Evolutionary conservation across 2,329 filamentous ascomycete genomes (phyloP), one percentile per base, ranked within the genome.

Genomic region (Fusarium longipes): DNA sequence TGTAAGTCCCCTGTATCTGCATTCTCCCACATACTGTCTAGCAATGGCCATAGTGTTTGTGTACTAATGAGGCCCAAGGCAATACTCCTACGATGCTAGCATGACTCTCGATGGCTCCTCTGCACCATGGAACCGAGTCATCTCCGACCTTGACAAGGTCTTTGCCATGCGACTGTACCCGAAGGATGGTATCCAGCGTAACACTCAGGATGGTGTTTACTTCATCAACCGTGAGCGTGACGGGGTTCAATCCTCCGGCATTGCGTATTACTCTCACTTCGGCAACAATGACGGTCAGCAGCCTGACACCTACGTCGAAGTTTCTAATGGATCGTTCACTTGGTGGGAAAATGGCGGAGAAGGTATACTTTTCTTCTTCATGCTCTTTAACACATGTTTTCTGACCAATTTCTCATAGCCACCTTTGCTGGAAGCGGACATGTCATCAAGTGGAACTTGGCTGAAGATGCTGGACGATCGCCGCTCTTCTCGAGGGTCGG

Each of bases 341-440:
- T 47, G 43, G 43, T 47, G 43, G 43, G 43, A 47, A 24, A 47
- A 47, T 33, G 43, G 43, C 7, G 43, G 43, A 33, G 43, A 47
- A 24, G 43, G 43, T 47, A 47, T 8, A 6, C n/a, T 24, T 6
- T 2, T 24, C 15, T n/a, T 10, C 17, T 9, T 24, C 14, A 4
- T 17, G 2, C 6, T 6, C 18, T 9, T n/a, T 8, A 44, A 22
- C 6, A 8, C 9, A 12, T 0, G 5, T 3, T 10, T 9, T 11
- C 29, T 47, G n/a, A 24, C 12, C 1, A n/a, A n/a, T 14, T 2
- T 20, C 8, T 11, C 2, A n/a, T 20, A 47, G 44, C 44, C 0
- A 47, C 29, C 3, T 47, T 47, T 14, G 20, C n/a, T 5, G 44
- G 11, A 33, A 47, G 44, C 20, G 44, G 29, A 33, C 44, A 47